Percentiles rank a stretch among this genome's conserved stretches.
These are phyloP conservation scores for Trichosporon sp. DNA, from an alignment of 1,284 basidiomycete genomes.

Conservation along the genomic window DNA sequence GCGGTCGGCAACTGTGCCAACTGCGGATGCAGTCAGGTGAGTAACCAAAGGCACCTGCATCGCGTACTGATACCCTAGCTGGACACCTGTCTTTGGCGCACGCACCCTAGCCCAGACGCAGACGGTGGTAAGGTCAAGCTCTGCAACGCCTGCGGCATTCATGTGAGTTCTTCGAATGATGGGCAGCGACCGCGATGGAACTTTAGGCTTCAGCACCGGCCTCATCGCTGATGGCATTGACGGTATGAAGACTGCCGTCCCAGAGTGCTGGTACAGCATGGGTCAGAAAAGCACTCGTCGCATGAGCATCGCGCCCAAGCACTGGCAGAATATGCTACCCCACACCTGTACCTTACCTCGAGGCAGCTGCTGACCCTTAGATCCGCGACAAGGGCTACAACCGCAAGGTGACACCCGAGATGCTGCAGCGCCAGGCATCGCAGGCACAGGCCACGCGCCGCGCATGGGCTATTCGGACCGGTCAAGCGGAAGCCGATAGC, in stretches of 20 bases:
- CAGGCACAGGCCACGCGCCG: not conserved
- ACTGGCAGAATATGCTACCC: too few relatives aligned
- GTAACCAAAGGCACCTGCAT: not conserved
- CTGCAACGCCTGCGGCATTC: constrained; percentile 1
- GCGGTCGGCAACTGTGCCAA: constrained; percentile 10
- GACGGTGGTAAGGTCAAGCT: not conserved
- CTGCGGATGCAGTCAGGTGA: constrained; percentile 14
- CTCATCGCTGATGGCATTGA: not conserved
- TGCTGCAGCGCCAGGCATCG: not conserved
- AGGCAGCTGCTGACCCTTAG: not conserved
- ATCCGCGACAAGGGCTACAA: constrained; percentile 1
- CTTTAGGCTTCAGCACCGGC: not conserved
- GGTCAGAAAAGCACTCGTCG: too few relatives aligned
- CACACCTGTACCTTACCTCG: not conserved
- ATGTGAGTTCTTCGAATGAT: not conserved
- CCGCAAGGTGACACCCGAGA: not conserved
- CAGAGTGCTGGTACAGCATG: not conserved
- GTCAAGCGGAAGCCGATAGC: not conserved
- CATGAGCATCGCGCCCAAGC: too few relatives aligned
- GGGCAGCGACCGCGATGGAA: not conserved
- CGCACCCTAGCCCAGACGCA: not conserved
- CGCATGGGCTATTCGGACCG: not conserved
- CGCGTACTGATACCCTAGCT: not conserved
- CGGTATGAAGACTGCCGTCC: not conserved
- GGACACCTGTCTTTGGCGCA: constrained; percentile 8